phyloP scores from a whole-genome alignment of 2,329 filamentous ascomycete species.

The Ceratocystis cacaofunesta region DNA sequence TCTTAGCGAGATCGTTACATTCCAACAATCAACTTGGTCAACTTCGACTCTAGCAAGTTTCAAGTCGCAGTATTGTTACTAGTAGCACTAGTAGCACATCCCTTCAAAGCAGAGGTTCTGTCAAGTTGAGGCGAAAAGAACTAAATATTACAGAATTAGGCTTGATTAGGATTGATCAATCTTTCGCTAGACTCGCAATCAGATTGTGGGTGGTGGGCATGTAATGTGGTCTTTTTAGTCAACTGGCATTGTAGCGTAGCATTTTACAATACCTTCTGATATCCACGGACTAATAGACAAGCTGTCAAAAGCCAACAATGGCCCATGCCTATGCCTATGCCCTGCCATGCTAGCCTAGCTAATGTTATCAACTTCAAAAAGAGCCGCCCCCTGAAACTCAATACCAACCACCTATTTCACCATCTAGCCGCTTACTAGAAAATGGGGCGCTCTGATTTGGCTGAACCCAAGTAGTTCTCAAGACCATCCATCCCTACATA shows the following conservation, averaged over 20 bases:
- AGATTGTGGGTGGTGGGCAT: neutral
- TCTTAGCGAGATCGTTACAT: neutral
- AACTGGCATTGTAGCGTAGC: neutral
- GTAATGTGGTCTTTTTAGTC: neutral
- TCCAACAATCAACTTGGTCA: neutral
- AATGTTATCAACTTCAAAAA: neutral
- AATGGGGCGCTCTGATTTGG: neutral
- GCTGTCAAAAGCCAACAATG: neutral
- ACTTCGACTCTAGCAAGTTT: neutral
- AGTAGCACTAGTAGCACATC: too few relatives aligned
- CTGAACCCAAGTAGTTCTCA: neutral
- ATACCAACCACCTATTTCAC: neutral
- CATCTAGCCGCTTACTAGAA: neutral
- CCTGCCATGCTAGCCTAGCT: neutral
- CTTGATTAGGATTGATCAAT: too few relatives aligned
- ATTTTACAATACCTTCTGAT: neutral
- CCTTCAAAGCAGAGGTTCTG: too few relatives aligned
- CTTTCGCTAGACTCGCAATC: too few relatives aligned
- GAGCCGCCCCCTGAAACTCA: neutral
- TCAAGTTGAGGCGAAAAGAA: too few relatives aligned
- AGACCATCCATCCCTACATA: neutral
- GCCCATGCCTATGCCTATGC: neutral
- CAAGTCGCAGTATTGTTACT: neutral
- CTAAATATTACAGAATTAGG: too few relatives aligned
- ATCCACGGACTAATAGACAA: neutral